phyloP scores from a whole-genome alignment of 768 basidiomycete species.

The Russula lepida region DNA sequence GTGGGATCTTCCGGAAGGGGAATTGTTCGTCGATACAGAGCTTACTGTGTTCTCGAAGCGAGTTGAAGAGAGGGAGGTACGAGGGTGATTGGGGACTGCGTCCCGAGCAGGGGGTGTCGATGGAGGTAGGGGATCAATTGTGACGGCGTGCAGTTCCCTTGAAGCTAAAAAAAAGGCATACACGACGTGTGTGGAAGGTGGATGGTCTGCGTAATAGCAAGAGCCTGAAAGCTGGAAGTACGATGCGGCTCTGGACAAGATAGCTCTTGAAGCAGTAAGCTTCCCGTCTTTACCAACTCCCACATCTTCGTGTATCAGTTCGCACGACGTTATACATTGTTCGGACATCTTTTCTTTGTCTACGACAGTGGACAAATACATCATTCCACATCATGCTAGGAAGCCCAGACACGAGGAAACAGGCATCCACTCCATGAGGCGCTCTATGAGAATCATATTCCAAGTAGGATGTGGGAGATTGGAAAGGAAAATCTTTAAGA shows the following conservation, averaged over 20 bases:
- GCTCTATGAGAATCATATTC: not conserved
- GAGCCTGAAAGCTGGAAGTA: not conserved
- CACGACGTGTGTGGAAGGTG: constrained; percentile 17
- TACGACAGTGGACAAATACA: constrained; percentile 1
- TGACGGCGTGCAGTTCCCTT: constrained; percentile 21
- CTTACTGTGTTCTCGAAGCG: constrained; percentile 13
- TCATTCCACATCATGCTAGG: not conserved
- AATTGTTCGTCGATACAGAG: constrained; percentile 5
- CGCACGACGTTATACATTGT: constrained; percentile 13
- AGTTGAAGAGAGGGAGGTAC: constrained; percentile 13
- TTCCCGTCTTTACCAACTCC: not conserved
- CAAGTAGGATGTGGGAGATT: not conserved
- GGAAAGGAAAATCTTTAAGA: not conserved
- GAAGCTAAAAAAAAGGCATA: constrained; percentile 17
- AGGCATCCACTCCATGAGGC: not conserved
- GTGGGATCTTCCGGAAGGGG: constrained; percentile 7
- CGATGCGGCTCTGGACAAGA: constrained; percentile 10
- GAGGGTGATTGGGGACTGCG: constrained; percentile 20
- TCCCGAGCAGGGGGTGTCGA: constrained; percentile 23
- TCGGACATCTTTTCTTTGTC: not conserved
- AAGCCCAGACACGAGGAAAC: not conserved
- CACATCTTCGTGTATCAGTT: constrained; percentile 16
- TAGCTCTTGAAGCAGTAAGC: constrained; percentile 2
- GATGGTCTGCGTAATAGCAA: constrained; percentile 18
- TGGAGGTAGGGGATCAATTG: constrained; percentile 23